Conservation (phyloP, 1,284 basidiomycete species). For the Leccinum colubrinum region DNA sequence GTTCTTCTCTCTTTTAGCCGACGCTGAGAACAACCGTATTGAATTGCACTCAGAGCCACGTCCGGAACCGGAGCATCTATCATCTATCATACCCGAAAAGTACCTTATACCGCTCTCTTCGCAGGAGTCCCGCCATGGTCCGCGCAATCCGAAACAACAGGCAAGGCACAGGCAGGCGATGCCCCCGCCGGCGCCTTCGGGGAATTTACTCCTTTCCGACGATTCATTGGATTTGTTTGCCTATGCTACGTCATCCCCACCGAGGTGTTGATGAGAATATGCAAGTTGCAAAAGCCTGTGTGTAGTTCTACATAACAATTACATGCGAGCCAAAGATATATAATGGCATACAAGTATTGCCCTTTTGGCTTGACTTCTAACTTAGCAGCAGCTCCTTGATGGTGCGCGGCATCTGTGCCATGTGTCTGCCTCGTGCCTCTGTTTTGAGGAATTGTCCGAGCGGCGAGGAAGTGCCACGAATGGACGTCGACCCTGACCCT, state of each 20-base stretch:
- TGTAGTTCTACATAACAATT: slow-evolving; percentile 6
- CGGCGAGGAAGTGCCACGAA: neutral
- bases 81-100: slow-evolving; percentile 18
- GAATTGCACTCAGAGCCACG: slow-evolving; percentile 33
- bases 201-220: slow-evolving; percentile 38
- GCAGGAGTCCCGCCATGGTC: slow-evolving; percentile 12
- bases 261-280: slow-evolving; percentile 14
- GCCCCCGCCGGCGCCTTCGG: slow-evolving; percentile 10
- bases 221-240: slow-evolving; percentile 53
- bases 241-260: slow-evolving; percentile 33
- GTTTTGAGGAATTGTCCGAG: slow-evolving; percentile 1
- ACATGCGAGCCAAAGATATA: neutral
- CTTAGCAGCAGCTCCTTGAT: neutral
- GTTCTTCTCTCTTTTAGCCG: slow-evolving; percentile 45
- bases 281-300: neutral
- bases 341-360: neutral
- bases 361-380: neutral
- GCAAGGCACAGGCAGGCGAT: slow-evolving; percentile 1
- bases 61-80: slow-evolving; percentile 2
- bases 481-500: neutral
- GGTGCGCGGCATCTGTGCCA: slow-evolving; percentile 5
- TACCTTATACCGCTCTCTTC: slow-evolving; percentile 11
- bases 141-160: slow-evolving; percentile 16
- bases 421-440: slow-evolving; percentile 25
- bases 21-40: slow-evolving; percentile 42